phyloP scores from a whole-genome alignment of 2,329 filamentous ascomycete species.

The Trichophaea hybrida region DNA sequence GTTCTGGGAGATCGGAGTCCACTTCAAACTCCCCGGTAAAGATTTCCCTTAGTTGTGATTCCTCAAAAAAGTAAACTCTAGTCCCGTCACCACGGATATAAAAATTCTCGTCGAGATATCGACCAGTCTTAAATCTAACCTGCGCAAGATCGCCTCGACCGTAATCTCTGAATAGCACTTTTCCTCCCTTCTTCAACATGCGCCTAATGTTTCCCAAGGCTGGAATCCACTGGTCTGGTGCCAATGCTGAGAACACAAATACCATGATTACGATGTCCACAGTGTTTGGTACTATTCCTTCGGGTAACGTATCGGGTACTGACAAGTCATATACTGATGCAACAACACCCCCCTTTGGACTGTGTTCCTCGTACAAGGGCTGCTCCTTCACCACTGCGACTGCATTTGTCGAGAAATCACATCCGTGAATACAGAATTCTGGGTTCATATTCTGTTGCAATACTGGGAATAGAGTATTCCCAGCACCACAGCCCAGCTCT shows the following conservation, averaged over 20 bases:
- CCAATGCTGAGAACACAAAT: slow-evolving; percentile 90
- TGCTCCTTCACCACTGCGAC: slow-evolving; percentile 81
- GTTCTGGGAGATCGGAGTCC: slow-evolving; percentile 27
- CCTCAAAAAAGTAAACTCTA: slow-evolving; percentile 92
- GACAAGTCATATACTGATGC: slow-evolving; percentile 65
- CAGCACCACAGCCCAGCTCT: slow-evolving; percentile 88
- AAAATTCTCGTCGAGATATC: slow-evolving; percentile 92
- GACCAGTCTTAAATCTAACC: slow-evolving; percentile 89
- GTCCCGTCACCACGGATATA: slow-evolving; percentile 93
- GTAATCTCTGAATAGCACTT: slow-evolving; percentile 91
- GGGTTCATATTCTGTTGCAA: slow-evolving; percentile 71
- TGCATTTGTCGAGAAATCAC: slow-evolving; percentile 89
- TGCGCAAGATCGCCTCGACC: slow-evolving; percentile 89
- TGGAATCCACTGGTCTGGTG: slow-evolving; percentile 67
- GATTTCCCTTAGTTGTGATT: slow-evolving; percentile 63
- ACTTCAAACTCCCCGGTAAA: slow-evolving; percentile 24
- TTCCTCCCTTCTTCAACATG: slow-evolving; percentile 80
- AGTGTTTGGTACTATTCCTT: slow-evolving; percentile 58
- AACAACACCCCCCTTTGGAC: slow-evolving; percentile 26
- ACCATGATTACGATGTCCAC: slow-evolving; percentile 90
- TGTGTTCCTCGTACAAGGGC: slow-evolving; percentile 54
- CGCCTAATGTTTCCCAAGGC: slow-evolving; percentile 69
- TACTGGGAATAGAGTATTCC: slow-evolving; percentile 91
- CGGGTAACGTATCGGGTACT: slow-evolving; percentile 45
- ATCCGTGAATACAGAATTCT: slow-evolving; percentile 72